These are phyloP conservation scores for Bruguiera parviflora DNA, from an alignment of 345 rosid species.

Conservation along the genomic window DNA sequence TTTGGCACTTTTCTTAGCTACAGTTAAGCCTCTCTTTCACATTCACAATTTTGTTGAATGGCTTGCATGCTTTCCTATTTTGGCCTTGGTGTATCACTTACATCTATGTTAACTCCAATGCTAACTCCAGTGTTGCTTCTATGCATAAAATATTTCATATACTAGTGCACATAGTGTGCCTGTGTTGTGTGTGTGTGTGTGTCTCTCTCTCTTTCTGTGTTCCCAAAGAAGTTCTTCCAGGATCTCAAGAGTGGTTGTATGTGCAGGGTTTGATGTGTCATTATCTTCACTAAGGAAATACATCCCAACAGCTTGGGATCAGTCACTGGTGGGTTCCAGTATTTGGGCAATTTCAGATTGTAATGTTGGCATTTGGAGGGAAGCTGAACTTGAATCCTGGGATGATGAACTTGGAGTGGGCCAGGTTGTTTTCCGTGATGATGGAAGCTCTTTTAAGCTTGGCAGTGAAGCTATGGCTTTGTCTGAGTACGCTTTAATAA, in stretches of 20 bases:
- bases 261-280: conserved; percentile 72
- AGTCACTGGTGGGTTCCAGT: conserved; percentile 76
- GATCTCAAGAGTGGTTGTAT: background rate
- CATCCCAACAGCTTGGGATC: conserved; percentile 58
- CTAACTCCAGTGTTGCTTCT: too few species aligned
- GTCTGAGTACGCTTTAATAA: conserved; percentile 55
- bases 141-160: background rate
- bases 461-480: conserved; percentile 54
- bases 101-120: background rate
- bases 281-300: conserved; percentile 70
- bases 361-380: conserved; percentile 59
- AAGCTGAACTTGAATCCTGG: conserved; percentile 94
- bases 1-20: conserved; percentile 1
- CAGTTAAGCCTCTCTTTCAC: background rate
- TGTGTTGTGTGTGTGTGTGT: background rate
- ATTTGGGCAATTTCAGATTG: conserved; percentile 68
- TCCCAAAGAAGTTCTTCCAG: conserved; percentile 2
- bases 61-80: conserved; percentile 1
- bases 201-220: too few species aligned
- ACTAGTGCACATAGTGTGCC: background rate
- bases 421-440: conserved; percentile 64
- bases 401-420: conserved; percentile 59
- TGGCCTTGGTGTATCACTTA: background rate
- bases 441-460: conserved; percentile 60
- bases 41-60: background rate